Percentiles rank a stretch among this genome's conserved stretches.
These are phyloP conservation scores for Arthrobotrys conoides DNA, from an alignment of 2,329 filamentous ascomycete genomes.

Conservation along the genomic window DNA sequence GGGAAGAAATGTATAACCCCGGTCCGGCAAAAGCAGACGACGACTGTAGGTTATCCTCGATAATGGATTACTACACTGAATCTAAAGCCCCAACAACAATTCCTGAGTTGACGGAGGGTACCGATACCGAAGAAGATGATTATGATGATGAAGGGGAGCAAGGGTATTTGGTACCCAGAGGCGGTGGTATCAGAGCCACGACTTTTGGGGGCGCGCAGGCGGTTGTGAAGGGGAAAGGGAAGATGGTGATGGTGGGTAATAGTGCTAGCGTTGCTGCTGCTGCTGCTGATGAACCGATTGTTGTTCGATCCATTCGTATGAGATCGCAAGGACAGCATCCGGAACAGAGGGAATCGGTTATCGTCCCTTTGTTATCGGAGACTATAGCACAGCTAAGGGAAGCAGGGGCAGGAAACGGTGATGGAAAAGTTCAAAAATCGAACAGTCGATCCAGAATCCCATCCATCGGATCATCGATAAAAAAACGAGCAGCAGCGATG, in stretches of 20 bases:
- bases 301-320: constrained; percentile 1
- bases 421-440: constrained; percentile 8
- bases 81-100: constrained; percentile 33
- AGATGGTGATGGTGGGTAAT: constrained; percentile 13
- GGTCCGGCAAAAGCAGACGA: constrained; percentile 46
- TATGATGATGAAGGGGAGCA: constrained; percentile 47
- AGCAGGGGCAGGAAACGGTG: no score
- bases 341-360: constrained; percentile 26
- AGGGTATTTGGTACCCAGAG: constrained; percentile 16
- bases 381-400: constrained; percentile 25
- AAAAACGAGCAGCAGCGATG: constrained; percentile 42
- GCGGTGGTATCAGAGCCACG: constrained; percentile 16
- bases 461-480: constrained; percentile 48
- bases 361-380: constrained; percentile 46
- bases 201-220: constrained; percentile 13
- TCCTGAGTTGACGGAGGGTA: constrained; percentile 22
- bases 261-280: no score
- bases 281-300: constrained; percentile 31
- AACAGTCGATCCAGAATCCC: constrained; percentile 36
- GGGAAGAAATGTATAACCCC: constrained; percentile 58
- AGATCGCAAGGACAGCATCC: not conserved
- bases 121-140: constrained; percentile 20
- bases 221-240: constrained; percentile 23
- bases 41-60: constrained; percentile 50
- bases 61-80: constrained; percentile 50